phyloP scores from a whole-genome alignment of 441 rosid species.

The Arabidopsis lyrata region DNA sequence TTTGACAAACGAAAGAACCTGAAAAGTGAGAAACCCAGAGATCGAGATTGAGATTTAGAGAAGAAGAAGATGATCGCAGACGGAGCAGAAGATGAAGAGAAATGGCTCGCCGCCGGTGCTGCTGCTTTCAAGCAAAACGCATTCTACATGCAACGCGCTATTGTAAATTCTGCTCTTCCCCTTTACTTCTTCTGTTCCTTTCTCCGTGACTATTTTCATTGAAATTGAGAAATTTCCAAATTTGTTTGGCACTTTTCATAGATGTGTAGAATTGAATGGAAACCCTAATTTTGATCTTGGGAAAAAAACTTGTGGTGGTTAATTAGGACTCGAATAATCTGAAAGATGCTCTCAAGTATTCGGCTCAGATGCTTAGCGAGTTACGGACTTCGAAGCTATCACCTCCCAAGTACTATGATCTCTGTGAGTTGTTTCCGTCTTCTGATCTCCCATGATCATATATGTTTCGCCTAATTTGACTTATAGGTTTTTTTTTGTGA shows the following conservation, averaged over 20 bases:
- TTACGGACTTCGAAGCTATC: constrained; percentile 97
- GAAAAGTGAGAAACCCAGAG: constrained; percentile 45
- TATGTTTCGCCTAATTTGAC: constrained; percentile 13
- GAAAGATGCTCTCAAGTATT: constrained; percentile 94
- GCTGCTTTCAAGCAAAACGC: constrained; percentile 98
- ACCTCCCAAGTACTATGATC: constrained; percentile 94
- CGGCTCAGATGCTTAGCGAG: constrained; percentile 99
- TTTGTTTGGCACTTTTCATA: not conserved
- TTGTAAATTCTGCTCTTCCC: constrained; percentile 56
- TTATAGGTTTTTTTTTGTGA: not conserved
- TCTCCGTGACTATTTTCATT: constrained; percentile 9
- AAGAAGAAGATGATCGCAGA: constrained; percentile 71
- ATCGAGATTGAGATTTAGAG: constrained; percentile 46
- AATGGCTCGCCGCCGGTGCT: constrained; percentile 94
- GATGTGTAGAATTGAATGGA: constrained; percentile 1
- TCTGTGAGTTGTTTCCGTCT: constrained; percentile 62
- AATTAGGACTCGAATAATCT: constrained; percentile 91
- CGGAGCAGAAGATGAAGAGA: constrained; percentile 91
- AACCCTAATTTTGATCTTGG: constrained; percentile 41
- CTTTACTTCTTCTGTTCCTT: constrained; percentile 18
- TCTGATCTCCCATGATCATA: constrained; percentile 32
- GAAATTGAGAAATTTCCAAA: constrained; percentile 21
- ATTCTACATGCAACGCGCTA: constrained; percentile 97
- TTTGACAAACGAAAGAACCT: constrained; percentile 37
- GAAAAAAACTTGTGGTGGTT: not conserved